These are phyloP conservation scores for Pichia insulana DNA, from an alignment of 805 yeast species.

Conservation along the genomic window DNA sequence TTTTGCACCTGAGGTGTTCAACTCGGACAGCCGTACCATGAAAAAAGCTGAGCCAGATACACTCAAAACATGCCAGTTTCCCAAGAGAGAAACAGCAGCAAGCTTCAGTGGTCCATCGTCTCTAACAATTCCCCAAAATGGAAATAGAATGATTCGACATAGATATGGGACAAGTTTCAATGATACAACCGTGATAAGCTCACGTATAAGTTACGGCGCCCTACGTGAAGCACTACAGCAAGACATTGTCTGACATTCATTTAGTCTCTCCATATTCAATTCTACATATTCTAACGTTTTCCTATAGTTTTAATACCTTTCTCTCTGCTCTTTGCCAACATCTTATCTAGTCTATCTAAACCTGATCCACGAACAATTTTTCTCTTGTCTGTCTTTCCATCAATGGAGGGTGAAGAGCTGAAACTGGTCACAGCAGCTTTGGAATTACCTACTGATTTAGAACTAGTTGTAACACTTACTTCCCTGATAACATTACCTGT, in stretches of 20 bases:
- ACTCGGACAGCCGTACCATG: constrained; percentile 21
- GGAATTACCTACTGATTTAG: constrained; percentile 18
- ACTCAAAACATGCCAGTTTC: background rate
- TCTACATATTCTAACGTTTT: background rate
- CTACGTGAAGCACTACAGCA: constrained; percentile 36
- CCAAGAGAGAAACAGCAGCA: background rate
- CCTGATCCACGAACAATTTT: constrained; percentile 7
- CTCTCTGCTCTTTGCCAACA: constrained; percentile 12
- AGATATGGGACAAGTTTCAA: constrained; percentile 34
- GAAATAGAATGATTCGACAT: constrained; percentile 33
- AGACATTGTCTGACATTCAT: constrained; percentile 10
- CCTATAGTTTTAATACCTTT: constrained; percentile 9
- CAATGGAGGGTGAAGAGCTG: constrained; percentile 8
- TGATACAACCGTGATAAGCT: constrained; percentile 22
- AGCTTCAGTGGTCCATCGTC: constrained; percentile 32
- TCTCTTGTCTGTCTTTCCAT: constrained; percentile 2
- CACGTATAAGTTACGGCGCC: constrained; percentile 40
- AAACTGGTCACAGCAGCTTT: constrained; percentile 25
- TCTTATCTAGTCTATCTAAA: constrained; percentile 11
- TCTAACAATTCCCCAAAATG: constrained; percentile 34
- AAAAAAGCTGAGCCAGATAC: background rate
- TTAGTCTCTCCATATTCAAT: background rate
- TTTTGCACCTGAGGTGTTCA: constrained; percentile 21
- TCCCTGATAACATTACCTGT: constrained; percentile 22
- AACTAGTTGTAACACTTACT: constrained; percentile 24